Base-by-base conservation (phyloP, 495 filamentous ascomycete species). In the Hypoxylon fuscum region DNA sequence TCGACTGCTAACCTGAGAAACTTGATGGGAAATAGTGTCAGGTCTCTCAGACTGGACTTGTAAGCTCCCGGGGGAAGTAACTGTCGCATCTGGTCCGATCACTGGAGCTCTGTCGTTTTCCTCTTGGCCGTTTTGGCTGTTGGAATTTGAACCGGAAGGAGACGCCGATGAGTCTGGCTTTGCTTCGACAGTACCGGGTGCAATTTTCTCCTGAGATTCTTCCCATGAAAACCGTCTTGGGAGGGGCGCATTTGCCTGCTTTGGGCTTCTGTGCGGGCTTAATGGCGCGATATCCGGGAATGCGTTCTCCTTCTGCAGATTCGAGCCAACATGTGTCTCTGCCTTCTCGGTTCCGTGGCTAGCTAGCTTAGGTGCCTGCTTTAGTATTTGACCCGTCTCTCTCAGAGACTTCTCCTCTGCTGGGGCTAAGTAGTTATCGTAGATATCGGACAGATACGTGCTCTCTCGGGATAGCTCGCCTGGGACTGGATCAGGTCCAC, bases 201-300 rank as follows among this genome's bases (percentile, higher is more conserved):
- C 17, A 10, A 67, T 54, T 64, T 74, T 64, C 41, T 77, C 75
- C 10, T 69, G 20, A n/a, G 57, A 59, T 18, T 68, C 53, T 62
- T 87, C 82, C 83, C 83, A 86, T 2, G 84, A 86, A 55, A 85
- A 86, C 12, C 77, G 76, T 41, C 69, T 74, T 18, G 67, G 68
- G 1, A 62, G 66, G 10, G 45, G 53, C 4, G 32, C 55, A 9
- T 48, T 55, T 23, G 53, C 52, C 1, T 56, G 58, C 7, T 55
- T 20, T 20, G 57, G 57, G 15, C 58, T 66, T 52, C 65, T 49
- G 1, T 12, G 49, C 22, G 64, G 40, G 35, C 65, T 62, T 14
- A 65, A 21, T 20, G 71, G 45, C 43, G 41, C 47, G 27, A 59
- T 53, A 47, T 60, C 50, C 8, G 62, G 59, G 22, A 64, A 55